Percentiles rank a stretch among this genome's conserved stretches.
These are phyloP conservation scores for Phytophthora multivora DNA, from an alignment of 352 stramenopile species.

Conservation along the genomic window DNA sequence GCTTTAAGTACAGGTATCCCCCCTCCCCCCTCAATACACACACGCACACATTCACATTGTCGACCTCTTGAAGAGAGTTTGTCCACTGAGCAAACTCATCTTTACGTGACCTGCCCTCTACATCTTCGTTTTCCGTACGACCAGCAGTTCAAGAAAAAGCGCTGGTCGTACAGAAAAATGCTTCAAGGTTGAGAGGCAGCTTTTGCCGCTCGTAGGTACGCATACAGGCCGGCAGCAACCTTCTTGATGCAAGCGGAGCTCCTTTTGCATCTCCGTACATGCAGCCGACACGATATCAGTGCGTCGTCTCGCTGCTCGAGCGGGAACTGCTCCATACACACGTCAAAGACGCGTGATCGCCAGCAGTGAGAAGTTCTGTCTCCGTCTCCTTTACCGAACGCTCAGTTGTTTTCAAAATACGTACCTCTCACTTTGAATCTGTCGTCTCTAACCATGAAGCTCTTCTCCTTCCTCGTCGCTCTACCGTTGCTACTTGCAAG, in stretches of 20 bases:
- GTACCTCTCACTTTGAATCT: too few relatives aligned
- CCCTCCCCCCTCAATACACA: too few relatives aligned
- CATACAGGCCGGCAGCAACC: too few relatives aligned
- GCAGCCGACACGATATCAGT: not conserved
- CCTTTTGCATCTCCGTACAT: not conserved
- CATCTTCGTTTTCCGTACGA: slow-evolving; percentile 13
- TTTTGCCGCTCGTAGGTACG: not conserved
- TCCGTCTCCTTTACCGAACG: not conserved
- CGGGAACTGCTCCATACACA: not conserved
- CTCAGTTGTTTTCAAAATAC: too few relatives aligned
- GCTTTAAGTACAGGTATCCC: too few relatives aligned
- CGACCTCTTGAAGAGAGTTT: too few relatives aligned
- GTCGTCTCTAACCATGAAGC: slow-evolving; percentile 5
- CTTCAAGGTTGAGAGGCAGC: slow-evolving; percentile 6
- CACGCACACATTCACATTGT: too few relatives aligned
- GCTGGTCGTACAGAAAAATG: slow-evolving; percentile 27
- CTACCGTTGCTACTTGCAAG: slow-evolving; percentile 11
- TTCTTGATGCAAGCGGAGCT: not conserved
- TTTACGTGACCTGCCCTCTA: slow-evolving; percentile 7
- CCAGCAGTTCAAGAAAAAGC: slow-evolving; percentile 5
- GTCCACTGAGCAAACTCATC: too few relatives aligned
- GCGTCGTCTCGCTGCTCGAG: not conserved
- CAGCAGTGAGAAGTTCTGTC: not conserved
- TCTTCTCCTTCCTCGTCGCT: slow-evolving; percentile 14
- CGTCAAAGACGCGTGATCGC: slow-evolving; percentile 1